Evolutionary conservation across 164 flowering plant species (phyloP).

Genomic region (Brasenia schreberi): DNA sequence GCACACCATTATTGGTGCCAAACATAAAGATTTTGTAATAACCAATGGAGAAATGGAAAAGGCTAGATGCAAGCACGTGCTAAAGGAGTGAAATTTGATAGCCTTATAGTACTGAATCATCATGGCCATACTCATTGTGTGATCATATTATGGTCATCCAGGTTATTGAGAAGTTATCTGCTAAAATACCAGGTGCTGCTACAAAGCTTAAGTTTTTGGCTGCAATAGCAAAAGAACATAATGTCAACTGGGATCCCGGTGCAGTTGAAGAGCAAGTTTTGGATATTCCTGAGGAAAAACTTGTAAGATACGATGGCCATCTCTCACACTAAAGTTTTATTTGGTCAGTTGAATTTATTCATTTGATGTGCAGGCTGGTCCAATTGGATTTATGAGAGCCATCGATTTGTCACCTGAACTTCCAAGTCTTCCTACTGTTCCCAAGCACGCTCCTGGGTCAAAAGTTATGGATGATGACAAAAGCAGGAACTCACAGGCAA

Average conservation of each 20-base stretch:
- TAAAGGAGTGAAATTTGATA: not conserved
- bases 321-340: not conserved
- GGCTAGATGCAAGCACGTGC: no score
- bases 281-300: constrained; percentile 37
- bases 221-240: constrained; percentile 74
- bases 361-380: constrained; percentile 45
- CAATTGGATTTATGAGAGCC: constrained; percentile 25
- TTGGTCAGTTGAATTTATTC: not conserved
- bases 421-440: constrained; percentile 5
- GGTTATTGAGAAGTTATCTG: constrained; percentile 91
- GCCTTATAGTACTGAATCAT: not conserved
- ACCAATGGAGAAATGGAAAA: no score
- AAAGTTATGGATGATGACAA: constrained; percentile 11
- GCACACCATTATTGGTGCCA: not conserved
- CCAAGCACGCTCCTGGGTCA: constrained; percentile 12
- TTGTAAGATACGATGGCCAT: constrained; percentile 25
- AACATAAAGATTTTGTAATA: not conserved
- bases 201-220: constrained; percentile 63
- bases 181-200: constrained; percentile 61
- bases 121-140: not conserved
- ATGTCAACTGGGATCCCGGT: constrained; percentile 63
- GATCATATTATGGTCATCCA: constrained; percentile 13
- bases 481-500: constrained; percentile 14
- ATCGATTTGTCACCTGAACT: constrained; percentile 22
- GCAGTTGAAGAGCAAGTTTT: constrained; percentile 34